Evolutionary conservation across 208 protist genomes (phyloP), one percentile per base, ranked within the genome.

Genomic region (Trypanosoma caninum): DNA sequence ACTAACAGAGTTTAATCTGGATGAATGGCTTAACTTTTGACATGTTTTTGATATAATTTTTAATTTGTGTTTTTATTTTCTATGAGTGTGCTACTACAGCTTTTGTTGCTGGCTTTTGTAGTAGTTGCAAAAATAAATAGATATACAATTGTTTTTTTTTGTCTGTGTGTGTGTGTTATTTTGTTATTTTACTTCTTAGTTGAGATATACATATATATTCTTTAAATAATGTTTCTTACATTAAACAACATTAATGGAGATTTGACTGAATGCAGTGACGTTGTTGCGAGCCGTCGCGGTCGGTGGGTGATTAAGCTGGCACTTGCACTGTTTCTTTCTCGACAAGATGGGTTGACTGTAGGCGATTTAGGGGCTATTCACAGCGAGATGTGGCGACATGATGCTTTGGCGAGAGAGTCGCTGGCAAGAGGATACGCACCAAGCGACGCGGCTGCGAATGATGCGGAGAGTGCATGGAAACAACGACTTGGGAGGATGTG

Each of bases 291-390:
- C 18, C 68, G 71, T 13, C 72, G 69, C 23, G 72, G 80, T 16
- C 59, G 69, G 30, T 82, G 57, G 46, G 69, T 78, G 16, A 78
- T 82, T 34, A 86, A 80, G 59, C 58, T 80, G 4, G 72, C 68
- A 13, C 53, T 76, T 14, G 68, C 69, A 2, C 46, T 86, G 10
- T 82, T 63, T 47, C 72, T 86, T 22, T 57, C 59, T 13, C 27
- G 54, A 20, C 16, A 52, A 18, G 34, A 22, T 11, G n/a, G 54
- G 4, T 20, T 38, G 28, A 60, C 45, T 3, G 64, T 66, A 3
- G 65, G 53, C 7, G 63, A 74, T 31, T 50, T 73, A 14, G 27
- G 59, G 3, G 6, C n/a, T 2, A 38, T 68, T 5, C 70, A 80
- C 47, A 61, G 41, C 27, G 45, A 63, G 37, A 23, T 79, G 46